phyloP scores from a whole-genome alignment of 768 basidiomycete genomes.

The Tricholoma saponaceum region DNA sequence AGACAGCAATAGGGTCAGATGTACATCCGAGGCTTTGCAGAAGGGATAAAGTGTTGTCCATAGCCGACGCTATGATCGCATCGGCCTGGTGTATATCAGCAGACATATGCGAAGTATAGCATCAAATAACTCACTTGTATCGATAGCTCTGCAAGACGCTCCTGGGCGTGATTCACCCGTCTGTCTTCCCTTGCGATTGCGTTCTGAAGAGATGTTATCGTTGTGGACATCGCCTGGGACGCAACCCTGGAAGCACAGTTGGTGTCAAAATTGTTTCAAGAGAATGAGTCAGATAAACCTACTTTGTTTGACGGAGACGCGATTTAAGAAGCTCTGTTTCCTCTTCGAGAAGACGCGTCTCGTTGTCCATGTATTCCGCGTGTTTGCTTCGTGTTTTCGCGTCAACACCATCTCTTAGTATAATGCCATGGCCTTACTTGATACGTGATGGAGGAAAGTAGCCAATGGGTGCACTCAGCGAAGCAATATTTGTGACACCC shows the following conservation, averaged over 20 bases:
- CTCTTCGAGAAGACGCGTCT: conserved; percentile 23
- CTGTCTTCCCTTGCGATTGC: conserved; percentile 18
- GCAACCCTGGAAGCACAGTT: conserved; percentile 15
- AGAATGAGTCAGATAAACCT: background rate
- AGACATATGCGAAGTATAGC: background rate
- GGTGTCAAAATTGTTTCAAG: background rate
- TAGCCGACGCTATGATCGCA: conserved; percentile 8
- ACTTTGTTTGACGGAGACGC: conserved; percentile 29
- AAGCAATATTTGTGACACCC: background rate
- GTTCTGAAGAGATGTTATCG: conserved; percentile 19
- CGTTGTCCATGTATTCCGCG: conserved; percentile 18
- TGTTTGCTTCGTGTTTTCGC: conserved; percentile 16
- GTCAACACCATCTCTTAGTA: background rate
- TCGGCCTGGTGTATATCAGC: conserved; percentile 9
- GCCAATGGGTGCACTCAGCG: conserved; percentile 2
- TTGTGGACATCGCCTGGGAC: conserved; percentile 18
- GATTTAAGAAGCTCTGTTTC: conserved; percentile 22
- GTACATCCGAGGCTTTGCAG: conserved; percentile 5
- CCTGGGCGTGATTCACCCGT: conserved; percentile 16
- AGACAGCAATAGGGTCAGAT: background rate
- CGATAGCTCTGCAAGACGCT: conserved; percentile 24
- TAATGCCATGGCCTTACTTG: conserved; percentile 7
- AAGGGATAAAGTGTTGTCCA: conserved; percentile 8
- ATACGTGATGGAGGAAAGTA: conserved; percentile 19
- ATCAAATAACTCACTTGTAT: conserved; percentile 16